A percentile compares a stretch with the other conserved stretches of the same genome.
These are phyloP conservation scores for Jamesozyma rosinii DNA, from an alignment of 805 yeast genomes.

Conservation along the genomic window DNA sequence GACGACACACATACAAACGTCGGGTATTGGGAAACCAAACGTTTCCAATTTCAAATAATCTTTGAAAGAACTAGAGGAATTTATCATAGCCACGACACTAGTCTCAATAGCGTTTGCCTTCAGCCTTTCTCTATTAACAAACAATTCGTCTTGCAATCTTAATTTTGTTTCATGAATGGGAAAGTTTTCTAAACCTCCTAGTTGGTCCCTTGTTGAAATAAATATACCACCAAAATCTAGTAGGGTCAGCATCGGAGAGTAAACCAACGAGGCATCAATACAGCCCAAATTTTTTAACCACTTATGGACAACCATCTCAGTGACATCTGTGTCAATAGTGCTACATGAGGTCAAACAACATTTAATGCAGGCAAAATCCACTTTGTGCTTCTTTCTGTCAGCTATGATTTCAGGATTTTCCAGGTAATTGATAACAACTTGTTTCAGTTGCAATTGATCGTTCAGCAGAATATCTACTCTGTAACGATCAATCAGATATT, in stretches of 20 bases:
- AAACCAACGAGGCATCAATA: constrained; percentile 58
- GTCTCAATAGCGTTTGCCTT: constrained; percentile 28
- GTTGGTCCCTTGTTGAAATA: constrained; percentile 84
- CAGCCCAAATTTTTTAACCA: constrained; percentile 91
- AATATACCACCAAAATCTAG: constrained; percentile 96
- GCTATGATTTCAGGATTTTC: constrained; percentile 78
- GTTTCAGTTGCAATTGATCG: constrained; percentile 80
- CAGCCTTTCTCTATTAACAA: constrained; percentile 29
- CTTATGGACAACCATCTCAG: constrained; percentile 78
- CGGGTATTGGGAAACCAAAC: constrained; percentile 91
- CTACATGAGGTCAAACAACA: constrained; percentile 88
- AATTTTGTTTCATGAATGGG: constrained; percentile 25
- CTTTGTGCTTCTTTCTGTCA: constrained; percentile 64
- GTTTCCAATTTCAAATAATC: constrained; percentile 69
- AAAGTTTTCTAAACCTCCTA: constrained; percentile 32
- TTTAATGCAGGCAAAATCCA: constrained; percentile 67
- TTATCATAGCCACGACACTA: constrained; percentile 26
- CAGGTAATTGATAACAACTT: constrained; percentile 88
- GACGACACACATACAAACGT: constrained; percentile 85
- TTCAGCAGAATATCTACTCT: constrained; percentile 68
- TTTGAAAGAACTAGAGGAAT: constrained; percentile 30
- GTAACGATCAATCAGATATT: constrained; percentile 62
- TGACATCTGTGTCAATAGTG: constrained; percentile 87
- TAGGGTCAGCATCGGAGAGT: constrained; percentile 80
- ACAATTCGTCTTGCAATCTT: constrained; percentile 28